Evolutionary conservation across 805 yeast genomes (phyloP), one percentile per base, ranked within the genome.

Genomic region (Wickerhamiella allomyrinae): DNA sequence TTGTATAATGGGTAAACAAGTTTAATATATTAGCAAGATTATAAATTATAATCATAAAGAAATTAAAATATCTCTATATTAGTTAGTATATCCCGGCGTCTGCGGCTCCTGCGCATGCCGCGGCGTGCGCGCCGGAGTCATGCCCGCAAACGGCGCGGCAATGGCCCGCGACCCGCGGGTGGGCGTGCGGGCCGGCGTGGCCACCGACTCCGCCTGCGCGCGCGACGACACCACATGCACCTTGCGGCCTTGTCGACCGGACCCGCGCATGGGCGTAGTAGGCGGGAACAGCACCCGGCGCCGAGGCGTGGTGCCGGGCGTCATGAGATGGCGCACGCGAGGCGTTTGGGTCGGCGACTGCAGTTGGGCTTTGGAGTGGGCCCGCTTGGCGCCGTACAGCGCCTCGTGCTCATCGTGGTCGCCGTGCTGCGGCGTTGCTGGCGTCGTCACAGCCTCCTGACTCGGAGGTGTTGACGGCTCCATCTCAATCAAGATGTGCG

Each of bases 381-480:
- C 17, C 31, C 14, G 31, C 4, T 27, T 13, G 3, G 14, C 31
- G 11, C 14, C 31, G 14, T n/a, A n/a, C n/a, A n/a, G n/a, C n/a
- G n/a, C n/a, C n/a, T n/a, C n/a, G n/a, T n/a, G n/a, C 8, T 14
- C 8, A n/a, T 27, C 31, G 13, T 27, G 15, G 5, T 27, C 17
- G 15, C 5, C 31, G 8, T 17, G 15, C 3, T 53, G 49, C 11
- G 57, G 57, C 11, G 57, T 53, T 13, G 48, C 46, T 2, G 57
- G 57, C 29, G 57, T 27, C 31, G 31, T 17, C 31, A 27, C 2
- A 17, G 14, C 13, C 31, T 27, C 31, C 13, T 27, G 31, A n/a
- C 14, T 20, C 21, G 57, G 56, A 27, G 57, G 57, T 9, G 57
- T 53, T 23, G 51, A 41, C 20, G 57, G 57, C 34, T 42, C 54